Conservation (phyloP, 345 rosid genomes). For the Brassica juncea region DNA sequence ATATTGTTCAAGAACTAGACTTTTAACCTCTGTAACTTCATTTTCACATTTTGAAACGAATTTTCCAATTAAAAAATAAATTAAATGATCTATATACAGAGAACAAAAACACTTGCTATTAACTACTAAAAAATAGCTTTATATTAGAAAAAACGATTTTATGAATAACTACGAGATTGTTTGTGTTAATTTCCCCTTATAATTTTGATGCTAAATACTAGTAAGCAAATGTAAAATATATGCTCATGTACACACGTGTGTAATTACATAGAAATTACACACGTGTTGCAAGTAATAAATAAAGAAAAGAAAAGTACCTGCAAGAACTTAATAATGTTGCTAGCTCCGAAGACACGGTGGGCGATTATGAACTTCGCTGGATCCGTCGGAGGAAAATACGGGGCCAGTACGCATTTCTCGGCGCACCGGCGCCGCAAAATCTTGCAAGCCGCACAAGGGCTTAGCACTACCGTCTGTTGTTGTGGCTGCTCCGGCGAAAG, state of each 20-base stretch:
- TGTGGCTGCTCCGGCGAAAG: constrained; percentile 30
- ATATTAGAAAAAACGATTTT: background rate
- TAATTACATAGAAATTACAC: background rate
- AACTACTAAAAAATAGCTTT: background rate
- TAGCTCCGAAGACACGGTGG: constrained; percentile 92
- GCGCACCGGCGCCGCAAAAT: constrained; percentile 76
- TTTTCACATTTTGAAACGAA: constrained; percentile 36
- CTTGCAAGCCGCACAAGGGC: constrained; percentile 95
- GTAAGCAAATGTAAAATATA: constrained; percentile 14
- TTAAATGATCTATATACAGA: background rate
- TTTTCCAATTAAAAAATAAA: background rate
- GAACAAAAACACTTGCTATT: background rate
- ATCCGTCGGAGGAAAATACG: constrained; percentile 89
- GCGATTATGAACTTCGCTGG: constrained; percentile 85
- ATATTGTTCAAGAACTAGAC: constrained; percentile 44
- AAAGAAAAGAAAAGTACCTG: constrained; percentile 53
- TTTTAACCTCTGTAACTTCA: constrained; percentile 40
- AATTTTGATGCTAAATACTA: background rate
- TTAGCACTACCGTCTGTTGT: constrained; percentile 49
- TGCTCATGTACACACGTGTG: constrained; percentile 31
- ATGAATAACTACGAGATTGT: background rate
- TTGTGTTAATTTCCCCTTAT: background rate
- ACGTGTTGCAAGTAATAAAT: constrained; percentile 6
- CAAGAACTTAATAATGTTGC: constrained; percentile 89
- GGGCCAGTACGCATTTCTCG: constrained; percentile 87